These are phyloP conservation scores for Xerocomellus dryophilus DNA, from an alignment of 768 basidiomycete species.

Conservation along the genomic window DNA sequence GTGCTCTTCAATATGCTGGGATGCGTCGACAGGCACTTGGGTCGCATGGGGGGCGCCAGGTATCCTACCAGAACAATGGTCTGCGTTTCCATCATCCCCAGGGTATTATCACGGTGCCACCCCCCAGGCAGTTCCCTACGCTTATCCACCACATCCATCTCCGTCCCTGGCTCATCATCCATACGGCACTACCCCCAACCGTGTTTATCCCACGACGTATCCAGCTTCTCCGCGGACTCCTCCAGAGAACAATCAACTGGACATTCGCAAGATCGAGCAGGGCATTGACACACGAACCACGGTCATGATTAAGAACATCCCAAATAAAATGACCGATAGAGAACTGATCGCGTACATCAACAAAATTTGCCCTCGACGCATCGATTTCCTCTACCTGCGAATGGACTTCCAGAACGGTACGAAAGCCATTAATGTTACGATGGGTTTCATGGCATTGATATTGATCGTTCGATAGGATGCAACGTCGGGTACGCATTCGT, in stretches of 20 bases:
- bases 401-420: constrained; percentile 83
- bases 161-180: constrained; percentile 21
- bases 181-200: constrained; percentile 19
- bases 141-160: constrained; percentile 28
- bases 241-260: constrained; percentile 55
- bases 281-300: constrained; percentile 81
- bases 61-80: constrained; percentile 29
- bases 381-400: constrained; percentile 84
- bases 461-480: constrained; percentile 47
- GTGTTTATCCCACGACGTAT: constrained; percentile 22
- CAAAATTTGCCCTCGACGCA: constrained; percentile 68
- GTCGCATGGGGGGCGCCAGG: constrained; percentile 29
- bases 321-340: constrained; percentile 84
- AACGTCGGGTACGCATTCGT: constrained; percentile 87
- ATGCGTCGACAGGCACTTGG: constrained; percentile 29
- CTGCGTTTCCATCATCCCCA: constrained; percentile 25
- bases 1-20: constrained; percentile 31
- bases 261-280: constrained; percentile 67
- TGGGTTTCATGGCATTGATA: background rate
- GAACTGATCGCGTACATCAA: constrained; percentile 67
- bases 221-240: constrained; percentile 27
- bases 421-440: constrained; percentile 14
- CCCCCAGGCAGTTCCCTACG: constrained; percentile 24
- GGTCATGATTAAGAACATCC: constrained; percentile 90
- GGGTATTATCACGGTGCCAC: constrained; percentile 28